phyloP scores from a whole-genome alignment of 208 protist genomes.

The Trypanosoma rangeli region DNA sequence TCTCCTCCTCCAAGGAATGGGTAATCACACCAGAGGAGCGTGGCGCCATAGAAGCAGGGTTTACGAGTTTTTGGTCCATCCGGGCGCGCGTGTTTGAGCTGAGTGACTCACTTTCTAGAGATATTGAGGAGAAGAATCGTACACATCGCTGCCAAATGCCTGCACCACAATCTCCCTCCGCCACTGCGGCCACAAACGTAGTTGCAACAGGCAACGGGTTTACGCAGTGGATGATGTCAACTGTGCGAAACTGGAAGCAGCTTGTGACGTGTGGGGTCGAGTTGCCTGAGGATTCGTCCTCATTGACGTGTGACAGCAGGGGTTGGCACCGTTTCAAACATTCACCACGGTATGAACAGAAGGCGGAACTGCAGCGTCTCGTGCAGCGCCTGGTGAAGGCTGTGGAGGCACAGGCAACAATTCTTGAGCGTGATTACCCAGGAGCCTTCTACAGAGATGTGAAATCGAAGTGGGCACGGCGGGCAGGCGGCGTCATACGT shows the following conservation, averaged over 20 bases:
- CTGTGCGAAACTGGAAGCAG: constrained; percentile 21
- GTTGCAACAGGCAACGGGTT: neutral
- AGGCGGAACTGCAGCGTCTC: constrained; percentile 42
- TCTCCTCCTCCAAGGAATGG: constrained; percentile 23
- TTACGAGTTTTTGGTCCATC: constrained; percentile 67
- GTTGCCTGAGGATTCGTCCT: constrained; percentile 9
- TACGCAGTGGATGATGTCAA: constrained; percentile 19
- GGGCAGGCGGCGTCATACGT: constrained; percentile 43
- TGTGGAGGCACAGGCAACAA: constrained; percentile 60
- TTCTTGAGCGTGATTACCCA: constrained; percentile 65
- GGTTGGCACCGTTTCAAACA: constrained; percentile 41
- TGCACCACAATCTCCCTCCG: neutral
- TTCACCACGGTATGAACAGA: constrained; percentile 62
- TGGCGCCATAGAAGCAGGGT: constrained; percentile 32
- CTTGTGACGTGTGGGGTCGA: constrained; percentile 65
- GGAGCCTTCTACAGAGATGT: constrained; percentile 64
- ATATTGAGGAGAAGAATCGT: constrained; percentile 64
- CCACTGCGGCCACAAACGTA: neutral
- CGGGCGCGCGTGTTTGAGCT: constrained; percentile 42
- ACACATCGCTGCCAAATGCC: constrained; percentile 42
- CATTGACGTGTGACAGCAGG: constrained; percentile 30
- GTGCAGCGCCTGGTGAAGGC: constrained; percentile 49
- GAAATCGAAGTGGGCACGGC: constrained; percentile 44
- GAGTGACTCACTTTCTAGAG: constrained; percentile 45
- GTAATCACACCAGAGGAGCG: constrained; percentile 38